Conservation (phyloP, 495 filamentous ascomycete species). For the Rusavskia elegans region DNA sequence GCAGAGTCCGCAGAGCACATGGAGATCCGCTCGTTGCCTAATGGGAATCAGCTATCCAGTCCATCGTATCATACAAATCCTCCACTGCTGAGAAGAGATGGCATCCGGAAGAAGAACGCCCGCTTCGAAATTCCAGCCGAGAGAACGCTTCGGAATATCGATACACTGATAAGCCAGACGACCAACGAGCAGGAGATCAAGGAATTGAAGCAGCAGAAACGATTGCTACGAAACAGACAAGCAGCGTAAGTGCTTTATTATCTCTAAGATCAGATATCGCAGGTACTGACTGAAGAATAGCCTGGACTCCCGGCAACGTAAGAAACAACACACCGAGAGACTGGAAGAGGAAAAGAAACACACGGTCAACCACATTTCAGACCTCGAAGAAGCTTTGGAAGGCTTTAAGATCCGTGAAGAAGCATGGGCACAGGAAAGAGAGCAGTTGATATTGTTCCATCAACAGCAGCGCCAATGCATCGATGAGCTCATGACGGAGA, state of each 20-base stretch:
- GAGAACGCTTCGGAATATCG: slow-evolving; percentile 86
- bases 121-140: slow-evolving; percentile 95
- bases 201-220: slow-evolving; percentile 96
- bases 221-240: slow-evolving; percentile 84
- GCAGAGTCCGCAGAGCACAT: slow-evolving; percentile 37
- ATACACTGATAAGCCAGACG: slow-evolving; percentile 75
- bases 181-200: slow-evolving; percentile 90
- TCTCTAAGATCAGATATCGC: slow-evolving; percentile 7
- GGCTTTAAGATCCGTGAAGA: slow-evolving; percentile 36
- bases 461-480: slow-evolving; percentile 61
- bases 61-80: slow-evolving; percentile 66
- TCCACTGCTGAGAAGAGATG: slow-evolving; percentile 64
- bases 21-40: slow-evolving; percentile 46
- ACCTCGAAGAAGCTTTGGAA: slow-evolving; percentile 64
- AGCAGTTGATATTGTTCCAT: slow-evolving; percentile 48
- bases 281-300: slow-evolving; percentile 34
- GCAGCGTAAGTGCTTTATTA: slow-evolving; percentile 57
- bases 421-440: slow-evolving; percentile 49
- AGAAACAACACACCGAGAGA: slow-evolving; percentile 96
- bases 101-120: slow-evolving; percentile 98
- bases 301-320: slow-evolving; percentile 90
- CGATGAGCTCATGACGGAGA: slow-evolving; percentile 63
- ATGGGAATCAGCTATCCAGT: slow-evolving; percentile 52
- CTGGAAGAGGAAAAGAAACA: slow-evolving; percentile 95
- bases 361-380: slow-evolving; percentile 54